Evolutionary conservation across 2,329 filamentous ascomycete genomes (phyloP).

Genomic region (Karstenula rhodostoma): DNA sequence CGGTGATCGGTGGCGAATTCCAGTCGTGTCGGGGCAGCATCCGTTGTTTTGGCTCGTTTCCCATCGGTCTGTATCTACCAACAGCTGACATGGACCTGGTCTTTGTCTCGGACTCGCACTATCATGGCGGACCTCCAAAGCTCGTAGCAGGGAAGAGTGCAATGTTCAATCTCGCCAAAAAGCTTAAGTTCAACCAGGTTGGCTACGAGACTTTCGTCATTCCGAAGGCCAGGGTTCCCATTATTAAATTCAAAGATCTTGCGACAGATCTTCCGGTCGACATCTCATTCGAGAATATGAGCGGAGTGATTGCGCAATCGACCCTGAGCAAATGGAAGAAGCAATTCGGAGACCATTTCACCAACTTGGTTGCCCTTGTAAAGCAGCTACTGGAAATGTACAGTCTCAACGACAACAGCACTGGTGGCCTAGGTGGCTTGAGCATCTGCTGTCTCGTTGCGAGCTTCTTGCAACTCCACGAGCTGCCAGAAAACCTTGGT

Average conservation of each 20-base stretch:
- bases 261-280: conserved; percentile 84
- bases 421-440: conserved; percentile 91
- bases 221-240: conserved; percentile 79
- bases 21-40: conserved; percentile 63
- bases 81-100: conserved; percentile 95
- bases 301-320: conserved; percentile 78
- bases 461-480: conserved; percentile 78
- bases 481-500: conserved; percentile 69
- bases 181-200: conserved; percentile 64
- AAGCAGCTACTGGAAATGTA: conserved; percentile 94
- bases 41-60: conserved; percentile 89
- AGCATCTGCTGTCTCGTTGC: conserved; percentile 93
- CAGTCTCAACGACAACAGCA: conserved; percentile 88
- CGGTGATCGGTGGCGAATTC: conserved; percentile 57
- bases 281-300: conserved; percentile 91
- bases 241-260: conserved; percentile 88
- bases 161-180: conserved; percentile 69
- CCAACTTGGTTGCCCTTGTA: conserved; percentile 82
- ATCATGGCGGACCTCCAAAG: conserved; percentile 52
- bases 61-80: conserved; percentile 77
- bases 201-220: conserved; percentile 73
- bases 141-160: conserved; percentile 44
- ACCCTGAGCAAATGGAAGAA: conserved; percentile 83
- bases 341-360: conserved; percentile 80
- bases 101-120: conserved; percentile 71